These are phyloP conservation scores for Nemania diffusa DNA, from an alignment of 2,329 filamentous ascomycete species.

Conservation along the genomic window DNA sequence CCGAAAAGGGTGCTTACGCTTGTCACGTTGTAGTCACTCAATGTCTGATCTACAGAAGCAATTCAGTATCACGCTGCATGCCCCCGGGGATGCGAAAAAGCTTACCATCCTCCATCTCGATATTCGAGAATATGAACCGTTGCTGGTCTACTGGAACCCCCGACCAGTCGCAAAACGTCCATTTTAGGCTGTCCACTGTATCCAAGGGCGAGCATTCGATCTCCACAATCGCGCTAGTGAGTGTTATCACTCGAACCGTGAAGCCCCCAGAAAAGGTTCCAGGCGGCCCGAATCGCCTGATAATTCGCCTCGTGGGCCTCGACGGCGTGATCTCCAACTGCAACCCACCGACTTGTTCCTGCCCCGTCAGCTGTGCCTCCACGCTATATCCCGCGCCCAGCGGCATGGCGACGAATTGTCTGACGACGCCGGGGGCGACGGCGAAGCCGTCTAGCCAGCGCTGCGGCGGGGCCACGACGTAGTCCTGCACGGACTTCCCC, in stretches of 20 bases:
- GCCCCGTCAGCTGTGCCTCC: slow-evolving; percentile 58
- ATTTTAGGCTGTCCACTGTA: background rate
- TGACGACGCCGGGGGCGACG: slow-evolving; percentile 50
- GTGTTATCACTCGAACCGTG: background rate
- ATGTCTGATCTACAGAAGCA: background rate
- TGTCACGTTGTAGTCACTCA: background rate
- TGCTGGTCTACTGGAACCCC: background rate
- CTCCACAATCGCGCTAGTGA: background rate
- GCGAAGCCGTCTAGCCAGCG: slow-evolving; percentile 56
- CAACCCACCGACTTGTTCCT: slow-evolving; percentile 54
- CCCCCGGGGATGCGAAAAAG: background rate
- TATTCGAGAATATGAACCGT: background rate
- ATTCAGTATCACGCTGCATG: background rate
- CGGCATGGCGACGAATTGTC: slow-evolving; percentile 61
- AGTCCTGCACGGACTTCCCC: slow-evolving; percentile 43
- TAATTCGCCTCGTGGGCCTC: background rate
- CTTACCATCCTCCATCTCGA: slow-evolving; percentile 2
- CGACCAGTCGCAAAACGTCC: background rate
- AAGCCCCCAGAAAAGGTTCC: background rate
- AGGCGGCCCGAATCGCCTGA: too few species aligned
- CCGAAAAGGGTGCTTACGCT: background rate
- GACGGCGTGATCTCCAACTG: slow-evolving; percentile 57
- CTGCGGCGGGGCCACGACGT: slow-evolving; percentile 52
- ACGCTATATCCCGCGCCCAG: slow-evolving; percentile 55
- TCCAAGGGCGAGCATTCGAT: background rate